phyloP scores from a whole-genome alignment of 306 rosid species.

The Glycine tomentella region DNA sequence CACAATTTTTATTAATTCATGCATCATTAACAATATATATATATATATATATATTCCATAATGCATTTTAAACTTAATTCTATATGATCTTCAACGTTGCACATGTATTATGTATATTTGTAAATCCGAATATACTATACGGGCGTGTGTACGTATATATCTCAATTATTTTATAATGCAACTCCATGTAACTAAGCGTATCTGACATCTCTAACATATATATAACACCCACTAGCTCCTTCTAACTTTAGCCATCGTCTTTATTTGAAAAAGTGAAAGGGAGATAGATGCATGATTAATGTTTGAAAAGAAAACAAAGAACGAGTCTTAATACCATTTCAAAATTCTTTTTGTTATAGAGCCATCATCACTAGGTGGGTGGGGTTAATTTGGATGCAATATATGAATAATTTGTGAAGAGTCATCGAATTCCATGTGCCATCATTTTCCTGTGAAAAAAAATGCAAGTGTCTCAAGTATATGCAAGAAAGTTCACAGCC shows the following conservation, averaged over 20 bases:
- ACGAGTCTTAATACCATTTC: background rate
- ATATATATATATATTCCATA: no score
- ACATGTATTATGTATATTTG: background rate
- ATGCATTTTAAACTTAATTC: background rate
- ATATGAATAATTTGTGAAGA: background rate
- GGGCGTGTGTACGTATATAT: background rate
- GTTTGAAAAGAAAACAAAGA: background rate
- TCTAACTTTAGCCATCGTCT: conserved; percentile 17
- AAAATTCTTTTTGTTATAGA: background rate
- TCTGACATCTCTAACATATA: background rate
- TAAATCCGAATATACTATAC: background rate
- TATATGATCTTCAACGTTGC: background rate
- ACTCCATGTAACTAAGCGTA: background rate
- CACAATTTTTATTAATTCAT: no score
- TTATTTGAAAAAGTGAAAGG: conserved; percentile 28
- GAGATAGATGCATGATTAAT: conserved; percentile 15
- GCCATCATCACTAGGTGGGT: background rate
- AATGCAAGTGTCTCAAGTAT: background rate
- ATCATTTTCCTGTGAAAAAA: background rate
- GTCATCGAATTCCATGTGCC: background rate
- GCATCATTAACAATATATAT: background rate
- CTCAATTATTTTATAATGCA: background rate
- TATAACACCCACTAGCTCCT: background rate
- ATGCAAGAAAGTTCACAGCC: background rate
- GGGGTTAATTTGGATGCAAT: background rate